Base-by-base conservation (phyloP, 2,329 filamentous ascomycete genomes). In the Coleophoma cylindrospora region DNA sequence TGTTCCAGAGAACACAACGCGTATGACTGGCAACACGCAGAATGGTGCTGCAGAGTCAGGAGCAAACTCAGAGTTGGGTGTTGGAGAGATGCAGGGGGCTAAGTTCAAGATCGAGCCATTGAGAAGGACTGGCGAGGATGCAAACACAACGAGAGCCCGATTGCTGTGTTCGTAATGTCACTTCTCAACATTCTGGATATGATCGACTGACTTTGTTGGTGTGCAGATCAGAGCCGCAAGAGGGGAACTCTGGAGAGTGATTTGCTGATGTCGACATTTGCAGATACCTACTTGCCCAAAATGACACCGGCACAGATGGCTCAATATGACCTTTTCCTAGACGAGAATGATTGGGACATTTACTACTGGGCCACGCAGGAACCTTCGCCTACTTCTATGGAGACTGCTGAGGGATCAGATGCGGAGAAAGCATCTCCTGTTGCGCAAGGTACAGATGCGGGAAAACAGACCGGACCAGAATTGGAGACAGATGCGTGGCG, bases 311-410 rank as follows among this genome's bases (percentile, higher is more conserved):
- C 76, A 46, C 87, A 95, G 65, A 83, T 97, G 60, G 71, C 80
- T 61, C 82, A 95, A 70, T 97, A 94, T 74, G 92, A 97, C 68
- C 74, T 79, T 27, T 95, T 99, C 75, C 83, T 99, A 50, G 94
- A 99, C 70, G 94, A 99, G 73, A 99, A 99, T 70, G 94, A 99
- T 74, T 99, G 94, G 94, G 94, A 99, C 68, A 96, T 99, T 54
- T 99, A 99, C 77, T 99, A 99, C 78, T 99, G 94, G 94, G 90
- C 89, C 3, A 99, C 94, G 14, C 94, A 99, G 70, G 84, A 90
- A 60, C 77, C 85, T 12, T 72, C 79, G 4, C 72, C 76, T 1
- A 79, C 79, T n/a, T 77, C 81, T 34, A 68, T 74, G 48, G 74
- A 81, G 50, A 75, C 75, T 43, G 75, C 77, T 5, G 78, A 82